Evolutionary conservation across 2,329 filamentous ascomycete species (phyloP).

Genomic region (Colletotrichum sp.): DNA sequence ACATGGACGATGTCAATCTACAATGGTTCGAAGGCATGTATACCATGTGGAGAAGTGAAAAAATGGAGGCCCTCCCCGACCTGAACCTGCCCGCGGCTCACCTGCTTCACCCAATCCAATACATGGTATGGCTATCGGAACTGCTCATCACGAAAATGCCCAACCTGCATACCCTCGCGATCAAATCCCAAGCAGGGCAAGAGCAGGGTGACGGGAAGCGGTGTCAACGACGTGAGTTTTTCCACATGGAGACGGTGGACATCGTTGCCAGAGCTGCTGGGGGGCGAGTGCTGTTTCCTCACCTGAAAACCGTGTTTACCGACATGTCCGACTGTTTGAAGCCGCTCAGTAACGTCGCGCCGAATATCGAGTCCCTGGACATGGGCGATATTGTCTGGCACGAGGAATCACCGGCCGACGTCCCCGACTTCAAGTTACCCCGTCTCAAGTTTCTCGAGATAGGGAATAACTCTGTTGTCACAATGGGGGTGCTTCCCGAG

Average conservation of each 20-base stretch:
- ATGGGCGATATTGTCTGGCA: accelerated
- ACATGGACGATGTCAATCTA: neutral
- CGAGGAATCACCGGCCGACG: accelerated
- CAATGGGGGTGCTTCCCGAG: neutral
- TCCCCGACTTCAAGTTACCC: neutral
- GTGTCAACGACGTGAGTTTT: neutral
- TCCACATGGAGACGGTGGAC: neutral
- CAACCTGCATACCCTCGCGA: neutral
- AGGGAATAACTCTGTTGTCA: neutral
- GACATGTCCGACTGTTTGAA: neutral
- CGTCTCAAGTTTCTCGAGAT: neutral
- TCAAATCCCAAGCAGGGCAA: neutral
- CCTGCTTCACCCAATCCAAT: neutral
- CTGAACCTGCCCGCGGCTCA: accelerated
- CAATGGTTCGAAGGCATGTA: accelerated
- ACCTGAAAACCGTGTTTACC: neutral
- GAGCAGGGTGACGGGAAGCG: too few species aligned
- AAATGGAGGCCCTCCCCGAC: neutral
- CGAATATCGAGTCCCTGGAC: neutral
- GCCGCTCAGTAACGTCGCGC: neutral
- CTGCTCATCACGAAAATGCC: neutral
- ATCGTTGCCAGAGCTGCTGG: neutral
- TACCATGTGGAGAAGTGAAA: neutral
- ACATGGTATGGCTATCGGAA: neutral
- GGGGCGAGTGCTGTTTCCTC: neutral